phyloP scores from a whole-genome alignment of 768 basidiomycete genomes.

The Rhodotorula sphaerocarpa region DNA sequence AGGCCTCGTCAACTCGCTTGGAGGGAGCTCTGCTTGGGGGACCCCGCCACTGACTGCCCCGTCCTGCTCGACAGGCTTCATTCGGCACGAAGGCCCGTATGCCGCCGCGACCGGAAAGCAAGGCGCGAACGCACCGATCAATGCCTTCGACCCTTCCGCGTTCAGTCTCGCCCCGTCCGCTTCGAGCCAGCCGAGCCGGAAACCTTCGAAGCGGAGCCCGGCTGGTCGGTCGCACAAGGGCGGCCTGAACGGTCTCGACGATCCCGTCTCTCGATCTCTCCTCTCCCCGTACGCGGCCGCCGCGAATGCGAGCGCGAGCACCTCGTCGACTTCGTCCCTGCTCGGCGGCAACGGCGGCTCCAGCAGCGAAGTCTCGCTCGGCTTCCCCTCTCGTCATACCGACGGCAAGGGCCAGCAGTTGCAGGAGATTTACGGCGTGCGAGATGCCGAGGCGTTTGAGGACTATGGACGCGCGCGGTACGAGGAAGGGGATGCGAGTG shows the following conservation, averaged over 20 bases:
- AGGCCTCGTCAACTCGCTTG: neutral
- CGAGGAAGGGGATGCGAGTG: slow-evolving; percentile 1
- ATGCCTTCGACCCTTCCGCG: slow-evolving; percentile 32
- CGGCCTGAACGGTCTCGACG: neutral
- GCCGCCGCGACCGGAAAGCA: slow-evolving; percentile 29
- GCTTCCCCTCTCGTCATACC: slow-evolving; percentile 14
- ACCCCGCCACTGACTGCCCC: neutral
- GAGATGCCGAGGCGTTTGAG: slow-evolving; percentile 33
- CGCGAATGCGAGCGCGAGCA: neutral
- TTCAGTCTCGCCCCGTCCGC: slow-evolving; percentile 21
- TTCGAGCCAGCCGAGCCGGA: neutral
- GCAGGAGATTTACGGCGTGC: slow-evolving; percentile 34
- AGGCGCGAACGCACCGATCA: slow-evolving; percentile 28
- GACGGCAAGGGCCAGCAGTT: slow-evolving; percentile 25
- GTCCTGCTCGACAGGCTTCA: slow-evolving; percentile 8
- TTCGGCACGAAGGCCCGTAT: slow-evolving; percentile 35
- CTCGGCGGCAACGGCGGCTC: neutral
- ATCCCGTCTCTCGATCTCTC: neutral
- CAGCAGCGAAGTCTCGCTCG: slow-evolving; percentile 22
- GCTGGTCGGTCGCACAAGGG: neutral
- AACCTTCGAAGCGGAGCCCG: too few relatives aligned
- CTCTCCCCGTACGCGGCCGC: neutral
- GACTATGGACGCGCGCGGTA: slow-evolving; percentile 30
- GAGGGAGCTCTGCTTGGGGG: neutral
- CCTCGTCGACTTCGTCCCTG: neutral